These are phyloP conservation scores for Prunus mira DNA, from an alignment of 306 rosid species.

Conservation along the genomic window DNA sequence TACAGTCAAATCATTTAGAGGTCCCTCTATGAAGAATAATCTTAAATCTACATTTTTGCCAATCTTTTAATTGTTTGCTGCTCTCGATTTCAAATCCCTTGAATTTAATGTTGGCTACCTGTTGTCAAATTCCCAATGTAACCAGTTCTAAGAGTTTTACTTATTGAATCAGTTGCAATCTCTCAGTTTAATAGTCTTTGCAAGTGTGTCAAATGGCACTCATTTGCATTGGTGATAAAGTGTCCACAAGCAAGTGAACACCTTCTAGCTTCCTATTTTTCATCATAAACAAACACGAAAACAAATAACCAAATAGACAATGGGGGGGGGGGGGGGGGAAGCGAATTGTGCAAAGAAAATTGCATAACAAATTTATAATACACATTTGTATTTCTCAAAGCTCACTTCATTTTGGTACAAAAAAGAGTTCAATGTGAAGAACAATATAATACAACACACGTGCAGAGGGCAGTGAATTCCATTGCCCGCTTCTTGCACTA, in stretches of 20 bases:
- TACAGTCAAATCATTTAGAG: constrained; percentile 9
- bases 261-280: too few relatives aligned
- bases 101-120: too few relatives aligned
- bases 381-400: neutral
- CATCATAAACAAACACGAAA: too few relatives aligned
- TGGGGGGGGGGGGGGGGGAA: neutral
- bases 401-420: neutral
- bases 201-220: too few relatives aligned
- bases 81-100: too few relatives aligned
- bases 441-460: neutral
- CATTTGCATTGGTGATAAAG: too few relatives aligned
- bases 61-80: neutral
- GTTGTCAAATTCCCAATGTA: too few relatives aligned
- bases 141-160: too few relatives aligned
- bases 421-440: neutral
- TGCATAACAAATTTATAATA: neutral
- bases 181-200: too few relatives aligned
- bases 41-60: neutral
- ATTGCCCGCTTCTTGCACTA: constrained; percentile 14
- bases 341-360: neutral
- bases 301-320: too few relatives aligned
- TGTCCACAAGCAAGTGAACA: too few relatives aligned
- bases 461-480: neutral
- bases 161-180: too few relatives aligned
- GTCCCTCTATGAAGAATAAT: neutral